Evolutionary conservation across 163 green algal genomes (phyloP).

Genomic region (Coccomyxa subellipsoidea): DNA sequence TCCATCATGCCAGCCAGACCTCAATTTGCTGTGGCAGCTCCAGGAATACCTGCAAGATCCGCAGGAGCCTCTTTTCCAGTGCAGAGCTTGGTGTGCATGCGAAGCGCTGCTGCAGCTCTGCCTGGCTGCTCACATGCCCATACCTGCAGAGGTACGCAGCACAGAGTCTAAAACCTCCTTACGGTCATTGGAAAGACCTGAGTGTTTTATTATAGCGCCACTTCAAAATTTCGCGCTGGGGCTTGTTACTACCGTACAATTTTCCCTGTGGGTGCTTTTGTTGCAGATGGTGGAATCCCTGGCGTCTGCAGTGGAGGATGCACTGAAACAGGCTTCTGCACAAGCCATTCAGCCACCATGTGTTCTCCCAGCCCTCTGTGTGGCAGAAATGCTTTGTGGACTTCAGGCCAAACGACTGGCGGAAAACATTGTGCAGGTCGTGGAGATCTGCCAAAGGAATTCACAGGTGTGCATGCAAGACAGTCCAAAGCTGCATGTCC

Average conservation of each 20-base stretch:
- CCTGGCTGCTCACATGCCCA: background rate
- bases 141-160: background rate
- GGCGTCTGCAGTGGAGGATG: background rate
- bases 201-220: too few relatives aligned
- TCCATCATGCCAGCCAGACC: background rate
- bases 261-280: too few relatives aligned
- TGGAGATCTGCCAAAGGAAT: background rate
- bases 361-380: background rate
- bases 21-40: background rate
- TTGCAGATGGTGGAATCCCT: background rate
- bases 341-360: background rate
- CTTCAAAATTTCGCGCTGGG: too few relatives aligned
- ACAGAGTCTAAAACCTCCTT: too few relatives aligned
- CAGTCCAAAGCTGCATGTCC: background rate
- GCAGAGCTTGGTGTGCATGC: background rate
- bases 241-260: too few relatives aligned
- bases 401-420: background rate
- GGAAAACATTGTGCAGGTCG: background rate
- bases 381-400: background rate
- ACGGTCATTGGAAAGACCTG: too few relatives aligned
- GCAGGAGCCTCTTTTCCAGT: background rate
- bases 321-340: background rate
- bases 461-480: background rate
- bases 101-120: background rate
- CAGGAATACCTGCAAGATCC: background rate